A percentile compares a stretch with the other conserved stretches of the same genome.
Evolutionary conservation across 352 stramenopile species (phyloP).

Genomic region (Phytophthora agathidicida): DNA sequence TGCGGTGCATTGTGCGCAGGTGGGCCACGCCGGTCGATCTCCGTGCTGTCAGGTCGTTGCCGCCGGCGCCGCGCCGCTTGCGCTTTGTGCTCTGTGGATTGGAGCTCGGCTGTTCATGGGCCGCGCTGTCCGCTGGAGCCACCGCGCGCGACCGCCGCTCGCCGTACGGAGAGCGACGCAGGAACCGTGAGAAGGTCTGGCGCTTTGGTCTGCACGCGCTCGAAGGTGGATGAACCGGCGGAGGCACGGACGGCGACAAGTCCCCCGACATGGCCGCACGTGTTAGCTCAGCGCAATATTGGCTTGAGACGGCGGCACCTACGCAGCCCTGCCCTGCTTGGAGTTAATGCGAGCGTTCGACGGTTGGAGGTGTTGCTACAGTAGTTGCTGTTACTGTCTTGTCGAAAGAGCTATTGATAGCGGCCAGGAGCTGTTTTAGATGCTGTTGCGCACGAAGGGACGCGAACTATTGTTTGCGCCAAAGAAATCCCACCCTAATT

Average conservation of each 20-base stretch:
- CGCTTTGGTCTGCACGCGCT: slow-evolving; percentile 59
- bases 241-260: slow-evolving; percentile 30
- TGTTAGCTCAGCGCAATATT: slow-evolving; percentile 14
- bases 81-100: slow-evolving; percentile 15
- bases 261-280: slow-evolving; percentile 26
- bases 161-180: slow-evolving; percentile 64
- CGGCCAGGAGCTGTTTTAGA: too few relatives aligned
- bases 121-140: slow-evolving; percentile 49
- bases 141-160: slow-evolving; percentile 67
- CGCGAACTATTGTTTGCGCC: too few relatives aligned
- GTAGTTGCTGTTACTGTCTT: background rate
- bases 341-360: too few relatives aligned
- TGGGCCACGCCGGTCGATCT: slow-evolving; percentile 38
- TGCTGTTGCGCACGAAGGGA: slow-evolving; percentile 14
- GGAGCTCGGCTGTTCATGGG: slow-evolving; percentile 1
- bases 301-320: slow-evolving; percentile 17
- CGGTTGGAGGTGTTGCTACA: slow-evolving; percentile 18
- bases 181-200: slow-evolving; percentile 64
- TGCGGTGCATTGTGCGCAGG: slow-evolving; percentile 44
- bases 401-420: slow-evolving; percentile 1
- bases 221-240: slow-evolving; percentile 20
- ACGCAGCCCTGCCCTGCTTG: too few relatives aligned
- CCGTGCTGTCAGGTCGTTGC: slow-evolving; percentile 39
- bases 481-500: too few relatives aligned
- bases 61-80: slow-evolving; percentile 46